Conservation (phyloP, 352 stramenopile genomes). For the Pythium chondricola region DNA sequence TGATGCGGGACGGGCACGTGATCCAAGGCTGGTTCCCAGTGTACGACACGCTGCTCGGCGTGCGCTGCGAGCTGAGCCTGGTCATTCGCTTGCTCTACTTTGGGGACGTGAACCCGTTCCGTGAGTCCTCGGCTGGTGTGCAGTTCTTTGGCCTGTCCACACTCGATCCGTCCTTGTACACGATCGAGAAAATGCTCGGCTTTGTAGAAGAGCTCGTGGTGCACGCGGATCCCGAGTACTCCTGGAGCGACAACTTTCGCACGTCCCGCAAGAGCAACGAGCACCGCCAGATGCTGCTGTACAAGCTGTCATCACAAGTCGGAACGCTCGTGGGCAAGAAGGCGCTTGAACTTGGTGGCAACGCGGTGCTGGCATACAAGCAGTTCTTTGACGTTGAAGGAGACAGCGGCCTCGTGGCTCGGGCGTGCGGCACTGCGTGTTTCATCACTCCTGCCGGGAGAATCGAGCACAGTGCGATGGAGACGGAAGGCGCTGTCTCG, state of each 20-base stretch:
- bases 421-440: slow-evolving; percentile 93
- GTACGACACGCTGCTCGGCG: slow-evolving; percentile 95
- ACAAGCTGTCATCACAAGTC: slow-evolving; percentile 90
- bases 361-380: slow-evolving; percentile 97
- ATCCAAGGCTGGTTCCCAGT: slow-evolving; percentile 98
- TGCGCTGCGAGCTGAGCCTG: slow-evolving; percentile 93
- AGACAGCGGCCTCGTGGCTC: slow-evolving; percentile 95
- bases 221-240: slow-evolving; percentile 97
- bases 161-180: slow-evolving; percentile 86
- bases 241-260: slow-evolving; percentile 95
- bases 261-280: slow-evolving; percentile 93
- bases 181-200: slow-evolving; percentile 87
- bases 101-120: slow-evolving; percentile 96
- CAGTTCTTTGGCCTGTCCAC: slow-evolving; percentile 96
- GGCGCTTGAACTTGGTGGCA: slow-evolving; percentile 94
- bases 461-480: slow-evolving; percentile 8
- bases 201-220: slow-evolving; percentile 96
- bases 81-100: slow-evolving; percentile 96
- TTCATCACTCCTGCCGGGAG: slow-evolving; percentile 65
- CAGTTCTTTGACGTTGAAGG: slow-evolving; percentile 99
- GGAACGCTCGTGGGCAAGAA: slow-evolving; percentile 90
- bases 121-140: slow-evolving; percentile 95
- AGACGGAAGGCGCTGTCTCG: slow-evolving; percentile 7
- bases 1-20: slow-evolving; percentile 89
- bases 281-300: slow-evolving; percentile 93